phyloP scores from a whole-genome alignment of 768 basidiomycete species.

The Megacollybia marginata region DNA sequence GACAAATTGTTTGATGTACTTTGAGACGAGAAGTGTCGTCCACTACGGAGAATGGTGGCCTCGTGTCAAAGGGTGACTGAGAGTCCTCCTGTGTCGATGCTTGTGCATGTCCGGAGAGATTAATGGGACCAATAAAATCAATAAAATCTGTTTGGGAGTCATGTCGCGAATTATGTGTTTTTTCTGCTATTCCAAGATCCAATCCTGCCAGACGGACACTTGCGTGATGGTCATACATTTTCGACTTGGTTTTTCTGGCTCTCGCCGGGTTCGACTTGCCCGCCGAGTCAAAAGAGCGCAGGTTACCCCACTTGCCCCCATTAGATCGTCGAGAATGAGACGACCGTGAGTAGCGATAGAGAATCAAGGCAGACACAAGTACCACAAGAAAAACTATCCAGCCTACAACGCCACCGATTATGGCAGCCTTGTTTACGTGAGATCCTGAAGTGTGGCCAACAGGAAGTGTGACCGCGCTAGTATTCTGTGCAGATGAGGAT shows the following conservation, averaged over 20 bases:
- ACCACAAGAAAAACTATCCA: neutral
- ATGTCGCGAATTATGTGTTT: neutral
- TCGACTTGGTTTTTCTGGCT: neutral
- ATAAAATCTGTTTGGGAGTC: neutral
- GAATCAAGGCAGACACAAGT: neutral
- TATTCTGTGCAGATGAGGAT: neutral
- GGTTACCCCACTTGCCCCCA: neutral
- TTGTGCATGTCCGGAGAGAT: neutral
- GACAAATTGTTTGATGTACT: no score
- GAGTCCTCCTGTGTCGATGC: neutral
- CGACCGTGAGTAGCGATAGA: neutral
- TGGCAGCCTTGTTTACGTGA: neutral
- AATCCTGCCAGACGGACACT: neutral
- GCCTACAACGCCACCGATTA: neutral
- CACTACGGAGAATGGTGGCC: constrained; percentile 12
- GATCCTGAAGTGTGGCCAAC: neutral
- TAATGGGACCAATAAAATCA: neutral
- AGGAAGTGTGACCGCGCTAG: neutral
- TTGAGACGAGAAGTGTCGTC: no score
- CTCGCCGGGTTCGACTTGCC: neutral
- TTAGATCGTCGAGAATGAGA: neutral
- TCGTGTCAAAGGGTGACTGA: neutral
- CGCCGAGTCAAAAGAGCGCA: neutral
- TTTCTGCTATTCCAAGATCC: neutral
- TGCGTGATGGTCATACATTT: neutral